Conservation (phyloP, 306 rosid species). For the Myrica gale region DNA sequence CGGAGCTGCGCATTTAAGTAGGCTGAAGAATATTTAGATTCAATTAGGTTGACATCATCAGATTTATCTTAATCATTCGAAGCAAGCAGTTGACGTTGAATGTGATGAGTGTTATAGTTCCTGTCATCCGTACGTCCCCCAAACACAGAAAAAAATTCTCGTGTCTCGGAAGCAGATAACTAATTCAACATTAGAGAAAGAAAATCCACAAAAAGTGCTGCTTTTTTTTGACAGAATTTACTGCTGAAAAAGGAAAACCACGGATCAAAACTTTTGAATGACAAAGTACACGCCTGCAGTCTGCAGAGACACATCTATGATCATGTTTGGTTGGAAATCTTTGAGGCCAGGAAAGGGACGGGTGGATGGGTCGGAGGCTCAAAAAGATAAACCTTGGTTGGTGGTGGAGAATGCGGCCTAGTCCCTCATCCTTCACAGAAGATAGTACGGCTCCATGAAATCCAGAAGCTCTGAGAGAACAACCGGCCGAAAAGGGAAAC, state of each 20-base stretch:
- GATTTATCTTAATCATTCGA: no score
- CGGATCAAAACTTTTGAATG: slow-evolving; percentile 1
- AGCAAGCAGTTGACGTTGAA: no score
- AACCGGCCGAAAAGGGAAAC: background rate
- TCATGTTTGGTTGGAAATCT: slow-evolving; percentile 18
- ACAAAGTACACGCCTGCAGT: background rate
- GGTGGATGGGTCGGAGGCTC: slow-evolving; percentile 24
- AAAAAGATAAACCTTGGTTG: slow-evolving; percentile 25
- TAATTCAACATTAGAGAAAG: no score
- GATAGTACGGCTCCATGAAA: background rate
- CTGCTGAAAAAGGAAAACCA: background rate
- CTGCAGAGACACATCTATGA: background rate
- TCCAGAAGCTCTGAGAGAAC: slow-evolving; percentile 8
- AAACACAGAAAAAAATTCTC: no score
- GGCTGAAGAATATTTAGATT: no score
- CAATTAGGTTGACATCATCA: no score
- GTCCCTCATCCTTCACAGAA: background rate
- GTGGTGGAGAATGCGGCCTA: slow-evolving; percentile 35
- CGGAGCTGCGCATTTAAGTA: no score
- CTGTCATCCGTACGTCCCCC: no score
- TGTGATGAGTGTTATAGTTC: no score
- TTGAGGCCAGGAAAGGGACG: slow-evolving; percentile 32
- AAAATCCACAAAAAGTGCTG: no score
- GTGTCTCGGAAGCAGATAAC: no score
- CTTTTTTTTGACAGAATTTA: background rate